Conservation (phyloP, 2,329 filamentous ascomycete species). For the Paramyrothecium sp. region DNA sequence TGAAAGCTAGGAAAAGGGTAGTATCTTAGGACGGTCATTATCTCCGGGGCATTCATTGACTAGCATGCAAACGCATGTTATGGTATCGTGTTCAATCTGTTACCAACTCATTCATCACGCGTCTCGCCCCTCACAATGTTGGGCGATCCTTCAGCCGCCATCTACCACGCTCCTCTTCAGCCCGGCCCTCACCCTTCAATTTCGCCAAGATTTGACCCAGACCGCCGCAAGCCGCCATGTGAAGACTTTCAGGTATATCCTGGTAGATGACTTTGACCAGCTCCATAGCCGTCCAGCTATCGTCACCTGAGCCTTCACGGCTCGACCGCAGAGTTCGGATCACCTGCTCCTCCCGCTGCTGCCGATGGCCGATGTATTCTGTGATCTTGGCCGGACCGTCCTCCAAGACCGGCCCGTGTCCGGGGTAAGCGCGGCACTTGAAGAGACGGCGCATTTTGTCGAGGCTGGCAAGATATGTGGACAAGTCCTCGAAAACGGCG, state of each 20-base stretch:
- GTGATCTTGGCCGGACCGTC: slow-evolving; percentile 69
- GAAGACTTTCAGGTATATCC: slow-evolving; percentile 73
- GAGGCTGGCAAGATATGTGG: slow-evolving; percentile 66
- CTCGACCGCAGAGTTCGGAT: slow-evolving; percentile 57
- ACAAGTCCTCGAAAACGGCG: slow-evolving; percentile 78
- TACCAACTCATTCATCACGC: too few relatives aligned
- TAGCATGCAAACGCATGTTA: too few relatives aligned
- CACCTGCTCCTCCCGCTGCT: slow-evolving; percentile 77
- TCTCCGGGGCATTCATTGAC: too few relatives aligned
- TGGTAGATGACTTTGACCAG: slow-evolving; percentile 87
- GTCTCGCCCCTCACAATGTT: slow-evolving; percentile 13
- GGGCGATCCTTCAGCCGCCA: slow-evolving; percentile 25
- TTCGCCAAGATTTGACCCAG: slow-evolving; percentile 79
- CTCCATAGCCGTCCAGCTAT: slow-evolving; percentile 69
- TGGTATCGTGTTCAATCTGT: too few relatives aligned
- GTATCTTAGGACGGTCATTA: too few relatives aligned
- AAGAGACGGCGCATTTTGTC: slow-evolving; percentile 67
- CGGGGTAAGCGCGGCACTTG: slow-evolving; percentile 74
- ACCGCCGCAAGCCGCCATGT: slow-evolving; percentile 72
- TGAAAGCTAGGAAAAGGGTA: too few relatives aligned
- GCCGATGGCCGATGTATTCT: slow-evolving; percentile 83
- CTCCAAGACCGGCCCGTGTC: slow-evolving; percentile 77
- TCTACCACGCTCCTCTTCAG: slow-evolving; percentile 34
- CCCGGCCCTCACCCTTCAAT: slow-evolving; percentile 71
- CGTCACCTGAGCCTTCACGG: slow-evolving; percentile 3